A percentile compares a stretch with the other conserved stretches of the same genome.
Evolutionary conservation across 2,329 filamentous ascomycete species (phyloP).

Genomic region (Fusarium phyllophilum): DNA sequence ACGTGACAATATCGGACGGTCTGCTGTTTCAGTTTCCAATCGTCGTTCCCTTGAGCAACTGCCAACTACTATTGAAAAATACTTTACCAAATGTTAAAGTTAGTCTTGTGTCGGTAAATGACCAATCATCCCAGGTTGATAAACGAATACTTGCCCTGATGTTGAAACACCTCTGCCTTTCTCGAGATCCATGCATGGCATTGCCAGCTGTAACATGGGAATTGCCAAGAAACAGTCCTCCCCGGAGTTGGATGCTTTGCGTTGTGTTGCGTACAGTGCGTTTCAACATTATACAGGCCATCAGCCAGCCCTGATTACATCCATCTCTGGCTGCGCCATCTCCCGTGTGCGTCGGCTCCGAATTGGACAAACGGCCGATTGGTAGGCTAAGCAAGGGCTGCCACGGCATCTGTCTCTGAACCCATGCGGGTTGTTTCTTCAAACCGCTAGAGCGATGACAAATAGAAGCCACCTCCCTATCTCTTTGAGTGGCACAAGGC

Average conservation of each 20-base stretch:
- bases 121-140: not conserved
- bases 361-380: conserved; percentile 23
- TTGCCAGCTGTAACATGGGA: not conserved
- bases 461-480: not conserved
- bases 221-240: conserved; percentile 12
- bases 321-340: conserved; percentile 1
- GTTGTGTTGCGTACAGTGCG: not conserved
- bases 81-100: not conserved
- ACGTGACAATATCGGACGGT: conserved; percentile 9
- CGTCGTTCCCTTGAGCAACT: not conserved
- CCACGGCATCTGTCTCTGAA: conserved; percentile 7
- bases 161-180: not conserved
- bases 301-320: not conserved
- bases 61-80: not conserved
- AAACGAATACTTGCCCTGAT: not conserved
- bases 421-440: not conserved
- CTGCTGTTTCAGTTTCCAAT: conserved; percentile 15
- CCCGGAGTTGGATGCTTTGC: conserved; percentile 4
- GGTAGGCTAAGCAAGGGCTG: conserved; percentile 1
- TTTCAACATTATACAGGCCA: not conserved
- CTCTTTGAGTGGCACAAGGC: too few relatives aligned
- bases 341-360: conserved; percentile 25
- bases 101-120: not conserved
- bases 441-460: not conserved
- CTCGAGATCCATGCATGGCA: not conserved